Percentiles rank a stretch among this genome's conserved stretches.
Conservation (phyloP, 2,329 filamentous ascomycete species). For the Botrytis hyacinthi region DNA sequence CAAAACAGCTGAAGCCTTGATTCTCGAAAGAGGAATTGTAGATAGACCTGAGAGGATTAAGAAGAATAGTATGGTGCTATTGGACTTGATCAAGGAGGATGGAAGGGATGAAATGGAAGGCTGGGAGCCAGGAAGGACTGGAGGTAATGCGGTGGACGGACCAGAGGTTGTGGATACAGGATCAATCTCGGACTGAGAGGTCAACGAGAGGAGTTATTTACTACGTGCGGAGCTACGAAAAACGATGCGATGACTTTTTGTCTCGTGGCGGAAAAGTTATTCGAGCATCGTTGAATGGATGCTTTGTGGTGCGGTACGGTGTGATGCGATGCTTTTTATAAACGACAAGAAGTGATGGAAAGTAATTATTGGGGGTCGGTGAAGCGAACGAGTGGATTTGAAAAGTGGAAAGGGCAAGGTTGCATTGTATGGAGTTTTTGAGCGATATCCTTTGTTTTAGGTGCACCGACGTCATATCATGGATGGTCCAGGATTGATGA, state of each 20-base stretch:
- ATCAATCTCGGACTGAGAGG: conserved; percentile 12
- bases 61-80: conserved; percentile 59
- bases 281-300: background rate
- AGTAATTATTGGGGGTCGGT: background rate
- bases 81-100: conserved; percentile 63
- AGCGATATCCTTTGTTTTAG: conserved; percentile 6
- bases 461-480: background rate
- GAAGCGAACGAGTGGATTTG: background rate
- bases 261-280: background rate
- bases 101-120: conserved; percentile 58
- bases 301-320: background rate
- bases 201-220: background rate
- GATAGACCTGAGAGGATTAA: conserved; percentile 59
- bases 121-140: conserved; percentile 43
- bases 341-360: conserved; percentile 1
- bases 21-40: conserved; percentile 59
- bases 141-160: background rate
- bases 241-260: background rate
- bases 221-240: background rate
- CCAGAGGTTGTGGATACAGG: conserved; percentile 1
- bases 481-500: background rate
- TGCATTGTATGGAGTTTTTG: conserved; percentile 9
- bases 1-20: conserved; percentile 60
- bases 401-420: background rate
- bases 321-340: background rate